Base-by-base conservation (phyloP, 306 rosid species). In the Trichosanthes truncata region DNA sequence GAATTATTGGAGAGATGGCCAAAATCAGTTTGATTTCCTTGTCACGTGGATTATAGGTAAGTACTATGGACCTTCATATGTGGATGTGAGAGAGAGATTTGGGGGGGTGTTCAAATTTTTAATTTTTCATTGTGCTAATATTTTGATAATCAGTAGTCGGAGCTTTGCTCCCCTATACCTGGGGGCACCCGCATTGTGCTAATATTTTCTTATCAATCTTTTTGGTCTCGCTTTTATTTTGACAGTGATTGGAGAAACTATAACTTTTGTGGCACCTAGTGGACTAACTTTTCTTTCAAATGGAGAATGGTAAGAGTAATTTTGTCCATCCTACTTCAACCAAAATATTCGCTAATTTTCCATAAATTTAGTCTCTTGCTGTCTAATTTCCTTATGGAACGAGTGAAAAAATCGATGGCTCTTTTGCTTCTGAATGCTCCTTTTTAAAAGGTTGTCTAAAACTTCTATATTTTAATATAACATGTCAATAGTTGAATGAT, bases 1-100 rank as follows among this genome's bases (percentile, higher is more conserved):
- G 86, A 95, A 95, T 85, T 95, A 95, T 83, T 95, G 97, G 99
- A 92, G 90, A 76, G 97, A 93, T 89, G 97, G 97, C 60, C 97
- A 93, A 85, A 95, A 93, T 82, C 91, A 83, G 78, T 95, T 95
- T 86, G 99, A 95, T 88, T 95, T 95, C 85, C 79, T 90, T 13
- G 81, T 95, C 88, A 93, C 97, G 0, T 88, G 84, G 93, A 83
- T 85, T 77, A 95, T 95, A 82, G 99, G 99, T 93, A 93, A 85
- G 46, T 59, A 41, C 46, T 80, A 72, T 68, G 21, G 65, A 77
- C 49, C 79, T 71, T 77, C 74, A 17, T 73, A 7, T 69, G 76
- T 23, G 55, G 12, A 21, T 43, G 76, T 3, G 72, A 17, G 72
- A 14, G 43, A 20, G 59, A 8, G 67, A 36, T 20, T 45, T 0